Base-by-base conservation (phyloP, 2,329 filamentous ascomycete species). In the Thielaviopsis euricoi region DNA sequence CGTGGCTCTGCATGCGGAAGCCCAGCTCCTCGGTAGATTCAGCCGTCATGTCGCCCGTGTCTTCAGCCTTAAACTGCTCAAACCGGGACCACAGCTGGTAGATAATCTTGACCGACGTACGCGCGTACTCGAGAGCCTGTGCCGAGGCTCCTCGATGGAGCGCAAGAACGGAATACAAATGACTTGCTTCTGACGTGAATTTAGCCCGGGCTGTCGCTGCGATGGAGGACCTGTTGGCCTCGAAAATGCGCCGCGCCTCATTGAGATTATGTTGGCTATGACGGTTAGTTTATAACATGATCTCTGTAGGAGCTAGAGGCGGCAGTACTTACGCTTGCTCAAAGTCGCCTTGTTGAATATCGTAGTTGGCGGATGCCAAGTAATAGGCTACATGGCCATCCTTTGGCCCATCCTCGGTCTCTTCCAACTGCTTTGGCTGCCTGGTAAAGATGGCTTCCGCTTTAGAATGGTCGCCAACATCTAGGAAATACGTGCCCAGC, bases 321-420 rank as follows among this genome's bases (percentile, higher is more conserved):
- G 37, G 46, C 19, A 48, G 17, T 3, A 70, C 69, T 65, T 66
- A 74, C 67, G 80, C 85, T 69, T 85, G 82, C 10, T 82, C 76
- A 17, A 79, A 71, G 54, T 82, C 81, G 10, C 85, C 85, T 13
- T 83, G 77, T 1, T 79, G 78, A 19, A 90, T 72, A 26, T 84
- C 74, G 67, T 89, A 89, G 67, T 95, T 87, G 0, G 86, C 83
- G 61, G 83, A 82, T 0, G 82, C 80, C 6, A 95, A 71, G 62
- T 89, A 79, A 67, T 70, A 69, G 10, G 74, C 74, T 21, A 74
- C 62, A 6, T 73, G 68, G 19, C 75, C 71, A 13, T 67, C 67
- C 2, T 72, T 69, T 2, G 69, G 54, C 4, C 67, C 61, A 0
- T 65, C 65, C n/a, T 71, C 66, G n/a, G 70, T 66, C 55, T 71